phyloP scores from a whole-genome alignment of 495 filamentous ascomycete species.

The Hypoxylon perforatum region DNA sequence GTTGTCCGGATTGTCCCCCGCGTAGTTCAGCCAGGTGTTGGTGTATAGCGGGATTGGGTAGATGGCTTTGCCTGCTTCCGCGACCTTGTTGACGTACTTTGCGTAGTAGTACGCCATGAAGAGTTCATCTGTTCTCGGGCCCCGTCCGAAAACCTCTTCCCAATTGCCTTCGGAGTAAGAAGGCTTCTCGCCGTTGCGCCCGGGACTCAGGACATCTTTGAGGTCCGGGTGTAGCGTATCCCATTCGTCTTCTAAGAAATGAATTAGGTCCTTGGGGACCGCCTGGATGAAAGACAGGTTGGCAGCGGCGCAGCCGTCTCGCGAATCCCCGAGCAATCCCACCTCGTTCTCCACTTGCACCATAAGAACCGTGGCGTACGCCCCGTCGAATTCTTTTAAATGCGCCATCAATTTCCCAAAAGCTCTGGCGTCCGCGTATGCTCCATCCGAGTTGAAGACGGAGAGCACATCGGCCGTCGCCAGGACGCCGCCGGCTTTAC shows the following conservation, averaged over 20 bases:
- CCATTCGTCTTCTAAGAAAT: constrained; percentile 48
- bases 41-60: constrained; percentile 60
- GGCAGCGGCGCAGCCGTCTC: constrained; percentile 53
- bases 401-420: constrained; percentile 54
- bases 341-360: constrained; percentile 64
- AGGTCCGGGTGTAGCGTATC: constrained; percentile 41
- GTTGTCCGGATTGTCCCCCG: constrained; percentile 17
- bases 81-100: constrained; percentile 56
- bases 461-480: constrained; percentile 48
- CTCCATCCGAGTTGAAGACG: constrained; percentile 51
- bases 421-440: constrained; percentile 51
- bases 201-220: background rate
- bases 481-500: constrained; percentile 44
- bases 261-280: constrained; percentile 51
- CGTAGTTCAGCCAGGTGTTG: constrained; percentile 58
- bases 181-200: background rate
- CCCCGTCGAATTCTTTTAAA: constrained; percentile 53
- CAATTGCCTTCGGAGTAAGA: constrained; percentile 48
- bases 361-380: constrained; percentile 60
- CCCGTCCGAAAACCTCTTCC: constrained; percentile 55
- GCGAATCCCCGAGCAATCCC: constrained; percentile 58
- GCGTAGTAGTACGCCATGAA: constrained; percentile 65
- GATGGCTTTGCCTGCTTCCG: constrained; percentile 53
- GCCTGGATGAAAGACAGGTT: constrained; percentile 47
- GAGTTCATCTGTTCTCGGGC: constrained; percentile 56